Evolutionary conservation across 2,329 filamentous ascomycete species (phyloP), one percentile per base, ranked within the genome.

Genomic region (Mariannaea sp.): DNA sequence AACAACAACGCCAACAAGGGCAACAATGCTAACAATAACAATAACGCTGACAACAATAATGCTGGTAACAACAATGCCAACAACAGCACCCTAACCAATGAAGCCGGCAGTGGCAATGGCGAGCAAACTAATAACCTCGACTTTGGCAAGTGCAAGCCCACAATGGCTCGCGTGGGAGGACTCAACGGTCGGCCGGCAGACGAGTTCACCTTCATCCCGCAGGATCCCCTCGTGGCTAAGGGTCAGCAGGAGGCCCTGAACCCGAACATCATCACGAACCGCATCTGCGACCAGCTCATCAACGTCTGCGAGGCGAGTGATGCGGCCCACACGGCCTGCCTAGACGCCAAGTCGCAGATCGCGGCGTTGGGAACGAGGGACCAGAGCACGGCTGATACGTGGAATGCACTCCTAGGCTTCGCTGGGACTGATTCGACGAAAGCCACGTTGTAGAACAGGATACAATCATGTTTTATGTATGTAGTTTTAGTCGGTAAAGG

Each of bases 211-310:
- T 89, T 89, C 80, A 83, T 86, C 70, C 80, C 87, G 45, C 80
- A 80, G 41, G 86, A 89, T 67, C 73, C 82, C 7, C 72, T 81
- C 14, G 80, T 87, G 53, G 80, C 82, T 58, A 74, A 83, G 66
- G 68, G 68, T 53, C 85, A 89, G 71, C 72, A 84, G 64, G 86
- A 88, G 67, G 85, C 85, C 7, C 76, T 88, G 39, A 88, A 89
- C 80, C 85, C 85, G 51, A 82, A 83, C 75, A 89, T 89, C 76
- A 89, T 89, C 76, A 87, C 84, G 68, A 88, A 87, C 78, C 81
- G 84, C 56, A 84, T 89, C 69, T 85, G 83, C 71, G 85, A 89
- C 71, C 84, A 88, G 74, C 78, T 89, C 53, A 79, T 71, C 66
- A 88, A 87, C 72, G 83, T 85, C 30, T 89, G 86, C 72, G 73